Conservation (phyloP, 345 rosid genomes). For the Geranium rotundifolium region DNA sequence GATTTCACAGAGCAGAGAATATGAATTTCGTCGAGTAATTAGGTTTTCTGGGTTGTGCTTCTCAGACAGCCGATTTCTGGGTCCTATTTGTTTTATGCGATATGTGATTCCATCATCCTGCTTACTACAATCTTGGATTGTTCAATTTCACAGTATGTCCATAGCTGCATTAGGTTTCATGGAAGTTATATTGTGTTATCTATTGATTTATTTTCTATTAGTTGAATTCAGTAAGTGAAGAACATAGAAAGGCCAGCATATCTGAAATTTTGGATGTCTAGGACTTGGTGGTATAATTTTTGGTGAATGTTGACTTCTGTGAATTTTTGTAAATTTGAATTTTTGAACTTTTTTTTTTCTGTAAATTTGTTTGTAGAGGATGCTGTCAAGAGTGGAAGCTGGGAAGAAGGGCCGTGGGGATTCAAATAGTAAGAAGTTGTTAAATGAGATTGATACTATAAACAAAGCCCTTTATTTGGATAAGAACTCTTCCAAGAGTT, state of each 20-base stretch:
- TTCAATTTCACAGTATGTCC: too few species aligned
- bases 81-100: neutral
- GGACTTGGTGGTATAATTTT: too few species aligned
- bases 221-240: neutral
- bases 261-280: too few species aligned
- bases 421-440: conserved; percentile 40
- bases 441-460: conserved; percentile 64
- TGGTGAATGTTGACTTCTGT: neutral
- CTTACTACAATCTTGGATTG: neutral
- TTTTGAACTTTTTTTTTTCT: neutral
- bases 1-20: too few species aligned
- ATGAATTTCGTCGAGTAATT: neutral
- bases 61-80: neutral
- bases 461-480: conserved; percentile 64
- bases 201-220: neutral
- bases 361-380: conserved; percentile 3
- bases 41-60: neutral
- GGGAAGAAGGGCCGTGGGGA: conserved; percentile 43
- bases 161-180: neutral
- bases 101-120: neutral
- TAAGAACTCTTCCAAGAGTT: conserved; percentile 26
- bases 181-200: neutral
- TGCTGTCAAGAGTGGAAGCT: conserved; percentile 43
- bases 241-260: too few species aligned
- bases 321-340: neutral